A percentile compares a stretch with the other conserved stretches of the same genome.
These are phyloP conservation scores for Carex myosuroides DNA, from an alignment of 176 grass and related monocot species.

Conservation along the genomic window DNA sequence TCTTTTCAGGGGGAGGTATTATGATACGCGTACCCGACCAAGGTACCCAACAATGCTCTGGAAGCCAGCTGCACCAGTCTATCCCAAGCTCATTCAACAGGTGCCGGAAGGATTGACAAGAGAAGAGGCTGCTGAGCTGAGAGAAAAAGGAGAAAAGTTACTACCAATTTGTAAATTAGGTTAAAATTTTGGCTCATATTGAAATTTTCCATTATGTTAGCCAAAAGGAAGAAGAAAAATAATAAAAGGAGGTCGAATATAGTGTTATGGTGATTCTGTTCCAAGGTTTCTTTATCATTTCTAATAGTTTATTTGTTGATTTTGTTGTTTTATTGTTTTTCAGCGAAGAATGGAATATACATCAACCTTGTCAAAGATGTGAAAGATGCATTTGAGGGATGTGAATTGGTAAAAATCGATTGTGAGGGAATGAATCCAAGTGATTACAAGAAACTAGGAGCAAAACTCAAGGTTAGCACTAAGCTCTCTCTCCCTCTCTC, in stretches of 20 bases:
- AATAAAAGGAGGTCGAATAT: neutral
- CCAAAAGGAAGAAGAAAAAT: neutral
- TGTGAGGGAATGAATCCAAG: conserved; percentile 88
- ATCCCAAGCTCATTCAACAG: conserved; percentile 86
- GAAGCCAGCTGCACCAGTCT: conserved; percentile 87
- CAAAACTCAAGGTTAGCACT: conserved; percentile 68
- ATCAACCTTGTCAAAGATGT: conserved; percentile 83
- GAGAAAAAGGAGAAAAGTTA: conserved; percentile 57
- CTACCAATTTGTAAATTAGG: conserved; percentile 92
- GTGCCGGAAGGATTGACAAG: conserved; percentile 79
- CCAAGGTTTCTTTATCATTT: neutral
- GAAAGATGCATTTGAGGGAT: conserved; percentile 77
- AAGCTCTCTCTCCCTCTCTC: conserved; percentile 8
- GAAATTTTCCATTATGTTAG: conserved; percentile 8
- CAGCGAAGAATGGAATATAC: conserved; percentile 97
- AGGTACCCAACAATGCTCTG: conserved; percentile 93
- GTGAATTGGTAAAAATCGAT: conserved; percentile 67
- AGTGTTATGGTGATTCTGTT: neutral
- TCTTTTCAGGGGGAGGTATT: conserved; percentile 78
- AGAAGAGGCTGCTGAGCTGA: conserved; percentile 77
- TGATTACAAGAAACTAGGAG: conserved; percentile 98
- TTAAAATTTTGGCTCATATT: conserved; percentile 26
- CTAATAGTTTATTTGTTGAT: neutral
- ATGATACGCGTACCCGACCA: conserved; percentile 49
- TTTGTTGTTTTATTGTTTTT: conserved; percentile 10